Percentiles rank a stretch among this genome's conserved stretches.
Conservation (phyloP, 345 rosid species). For the Syzygium grande region DNA sequence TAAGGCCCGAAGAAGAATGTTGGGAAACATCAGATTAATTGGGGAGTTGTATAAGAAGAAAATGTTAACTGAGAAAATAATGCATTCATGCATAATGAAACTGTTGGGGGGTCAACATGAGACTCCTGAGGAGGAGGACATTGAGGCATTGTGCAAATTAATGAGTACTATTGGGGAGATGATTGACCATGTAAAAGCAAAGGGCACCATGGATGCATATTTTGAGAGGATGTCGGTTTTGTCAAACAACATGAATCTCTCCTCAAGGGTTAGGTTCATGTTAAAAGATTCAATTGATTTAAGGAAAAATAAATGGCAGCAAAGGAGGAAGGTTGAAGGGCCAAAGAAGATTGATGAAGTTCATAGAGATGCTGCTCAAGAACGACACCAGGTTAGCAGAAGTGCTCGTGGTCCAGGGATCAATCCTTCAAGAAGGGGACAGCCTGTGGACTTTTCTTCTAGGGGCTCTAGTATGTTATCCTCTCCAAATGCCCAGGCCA, state of each 20-base stretch:
- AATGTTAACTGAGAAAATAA: conserved; percentile 91
- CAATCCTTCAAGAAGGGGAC: conserved; percentile 51
- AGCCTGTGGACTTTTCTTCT: conserved; percentile 60
- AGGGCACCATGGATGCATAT: conserved; percentile 64
- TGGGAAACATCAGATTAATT: conserved; percentile 92
- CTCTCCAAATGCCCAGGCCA: conserved; percentile 59
- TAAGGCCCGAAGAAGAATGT: conserved; percentile 82
- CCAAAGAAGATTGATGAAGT: conserved; percentile 98
- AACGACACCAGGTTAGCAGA: conserved; percentile 74
- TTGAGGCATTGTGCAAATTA: conserved; percentile 86
- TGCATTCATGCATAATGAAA: conserved; percentile 80
- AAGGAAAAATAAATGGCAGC: conserved; percentile 93
- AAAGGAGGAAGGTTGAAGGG: conserved; percentile 98
- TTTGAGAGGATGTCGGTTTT: conserved; percentile 62
- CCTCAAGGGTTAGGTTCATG: conserved; percentile 92
- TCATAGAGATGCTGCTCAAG: conserved; percentile 98
- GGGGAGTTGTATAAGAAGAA: conserved; percentile 92
- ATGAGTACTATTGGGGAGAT: conserved; percentile 93
- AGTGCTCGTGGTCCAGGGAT: conserved; percentile 58
- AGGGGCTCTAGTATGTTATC: conserved; percentile 62
- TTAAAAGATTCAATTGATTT: conserved; percentile 81
- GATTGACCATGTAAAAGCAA: conserved; percentile 72
- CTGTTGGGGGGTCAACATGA: conserved; percentile 72
- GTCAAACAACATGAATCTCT: conserved; percentile 62
- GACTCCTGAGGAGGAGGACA: conserved; percentile 86